Evolutionary conservation across 345 rosid species (phyloP), one percentile per base, ranked within the genome.

Genomic region (Pistacia vera): DNA sequence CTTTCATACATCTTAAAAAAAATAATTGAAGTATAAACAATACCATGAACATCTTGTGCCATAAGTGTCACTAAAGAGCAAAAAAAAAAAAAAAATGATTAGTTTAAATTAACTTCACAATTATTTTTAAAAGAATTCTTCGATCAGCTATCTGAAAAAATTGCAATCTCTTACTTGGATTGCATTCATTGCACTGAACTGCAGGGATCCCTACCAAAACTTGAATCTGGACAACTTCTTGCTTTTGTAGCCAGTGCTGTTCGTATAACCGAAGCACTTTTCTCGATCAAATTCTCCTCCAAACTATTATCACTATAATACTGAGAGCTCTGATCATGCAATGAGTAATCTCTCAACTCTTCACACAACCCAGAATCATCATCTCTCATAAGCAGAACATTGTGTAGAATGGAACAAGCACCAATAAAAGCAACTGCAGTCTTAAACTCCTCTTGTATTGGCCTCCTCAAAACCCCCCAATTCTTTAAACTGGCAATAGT

Each of bases 321-420:
- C 41, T 71, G 73, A 73, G 77, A 79, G 14, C 52, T 69, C 61
- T 72, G 81, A 72, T 81, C 74, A 12, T 57, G 74, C 48, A 36
- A 66, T 11, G 77, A 74, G 71, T 52, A 78, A 73, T 81, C 87
- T 28, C 71, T 87, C 25, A 63, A 36, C n/a, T 68, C 63, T 66
- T 80, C 85, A 55, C 75, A 64, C 75, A 87, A 81, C 33, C 89
- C 90, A 72, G 92, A 88, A 76, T 81, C 85, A 69, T 87, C 95
- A 70, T 86, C 93, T 72, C 93, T 86, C 87, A 87, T 83, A 3
- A 91, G 76, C 78, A 89, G 74, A 13, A 81, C 91, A 73, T 89
- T 91, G 59, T 89, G 93, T 67, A 91, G 86, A 78, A 91, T 91
- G 0, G 95, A 85, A 68, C 93, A 89, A 0, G 91, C 92, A 1